phyloP scores from a whole-genome alignment of 345 rosid genomes.

The Euphorbia tirucalli region DNA sequence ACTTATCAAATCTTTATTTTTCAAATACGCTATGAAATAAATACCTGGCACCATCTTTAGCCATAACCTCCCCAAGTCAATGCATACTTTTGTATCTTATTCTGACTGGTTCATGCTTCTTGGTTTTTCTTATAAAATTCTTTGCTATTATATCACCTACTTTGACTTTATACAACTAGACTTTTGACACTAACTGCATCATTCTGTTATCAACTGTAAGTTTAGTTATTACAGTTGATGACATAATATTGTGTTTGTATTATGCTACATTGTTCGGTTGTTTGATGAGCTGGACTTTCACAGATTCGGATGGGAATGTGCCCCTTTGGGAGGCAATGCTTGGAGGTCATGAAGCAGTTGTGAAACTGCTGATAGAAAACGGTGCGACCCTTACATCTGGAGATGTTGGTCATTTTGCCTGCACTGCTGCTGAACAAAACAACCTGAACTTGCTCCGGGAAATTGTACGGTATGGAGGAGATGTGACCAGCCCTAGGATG shows the following conservation, averaged over 20 bases:
- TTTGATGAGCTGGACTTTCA: constrained; percentile 17
- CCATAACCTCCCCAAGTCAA: neutral
- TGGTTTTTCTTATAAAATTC: neutral
- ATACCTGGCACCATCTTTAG: neutral
- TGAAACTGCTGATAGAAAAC: constrained; percentile 43
- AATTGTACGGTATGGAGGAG: constrained; percentile 51
- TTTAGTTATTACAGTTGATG: neutral
- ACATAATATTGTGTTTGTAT: neutral
- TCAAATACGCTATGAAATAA: constrained; percentile 2
- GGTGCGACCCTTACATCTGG: constrained; percentile 50
- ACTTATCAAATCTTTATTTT: constrained; percentile 3
- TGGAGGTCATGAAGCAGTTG: constrained; percentile 53
- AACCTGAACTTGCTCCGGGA: constrained; percentile 57
- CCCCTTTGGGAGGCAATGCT: constrained; percentile 87
- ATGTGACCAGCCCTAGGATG: constrained; percentile 46
- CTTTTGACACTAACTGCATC: too few relatives aligned
- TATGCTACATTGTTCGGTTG: constrained; percentile 1
- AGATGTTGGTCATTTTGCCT: constrained; percentile 73
- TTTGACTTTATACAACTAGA: neutral
- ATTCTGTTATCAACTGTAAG: too few relatives aligned
- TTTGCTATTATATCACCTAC: neutral
- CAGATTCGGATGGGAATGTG: constrained; percentile 67
- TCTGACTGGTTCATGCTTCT: constrained; percentile 1
- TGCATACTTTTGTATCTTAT: neutral
- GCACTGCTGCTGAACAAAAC: constrained; percentile 69